Evolutionary conservation across 2,329 filamentous ascomycete genomes (phyloP).

Genomic region (Alternaria tenuissima): DNA sequence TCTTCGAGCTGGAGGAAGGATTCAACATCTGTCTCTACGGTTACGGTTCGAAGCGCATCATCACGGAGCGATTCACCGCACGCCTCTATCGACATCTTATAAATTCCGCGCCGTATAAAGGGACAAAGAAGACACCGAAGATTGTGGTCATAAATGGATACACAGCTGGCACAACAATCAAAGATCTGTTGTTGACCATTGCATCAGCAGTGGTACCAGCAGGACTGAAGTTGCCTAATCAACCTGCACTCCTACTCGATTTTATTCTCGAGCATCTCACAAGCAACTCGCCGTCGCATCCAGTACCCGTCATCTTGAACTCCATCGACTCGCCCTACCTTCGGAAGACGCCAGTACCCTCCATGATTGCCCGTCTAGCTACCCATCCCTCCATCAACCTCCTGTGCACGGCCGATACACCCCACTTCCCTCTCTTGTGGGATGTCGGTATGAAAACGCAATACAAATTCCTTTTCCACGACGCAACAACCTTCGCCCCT

Average conservation of each 20-base stretch:
- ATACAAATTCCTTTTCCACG: slow-evolving; percentile 90
- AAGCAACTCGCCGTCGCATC: slow-evolving; percentile 42
- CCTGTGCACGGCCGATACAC: slow-evolving; percentile 84
- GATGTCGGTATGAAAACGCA: slow-evolving; percentile 83
- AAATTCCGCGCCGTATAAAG: slow-evolving; percentile 37
- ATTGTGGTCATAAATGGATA: slow-evolving; percentile 93
- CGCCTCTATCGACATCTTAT: slow-evolving; percentile 65
- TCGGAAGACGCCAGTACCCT: slow-evolving; percentile 73
- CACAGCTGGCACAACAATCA: slow-evolving; percentile 68
- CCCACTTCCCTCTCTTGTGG: slow-evolving; percentile 88
- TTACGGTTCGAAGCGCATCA: slow-evolving; percentile 83
- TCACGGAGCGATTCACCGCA: slow-evolving; percentile 78
- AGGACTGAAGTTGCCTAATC: slow-evolving; percentile 65
- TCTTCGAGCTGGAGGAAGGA: slow-evolving; percentile 84
- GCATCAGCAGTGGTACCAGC: slow-evolving; percentile 66
- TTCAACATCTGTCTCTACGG: slow-evolving; percentile 90
- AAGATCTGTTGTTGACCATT: slow-evolving; percentile 75
- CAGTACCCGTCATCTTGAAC: slow-evolving; percentile 78
- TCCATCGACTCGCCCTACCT: slow-evolving; percentile 84
- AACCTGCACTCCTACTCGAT: slow-evolving; percentile 73
- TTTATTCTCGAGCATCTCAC: slow-evolving; percentile 70
- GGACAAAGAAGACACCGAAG: slow-evolving; percentile 56
- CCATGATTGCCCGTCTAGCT: slow-evolving; percentile 78
- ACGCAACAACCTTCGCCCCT: slow-evolving; percentile 87
- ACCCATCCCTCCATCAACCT: slow-evolving; percentile 76